phyloP scores from a whole-genome alignment of 1,284 basidiomycete species.

The Sanghuangporus sanghuang region DNA sequence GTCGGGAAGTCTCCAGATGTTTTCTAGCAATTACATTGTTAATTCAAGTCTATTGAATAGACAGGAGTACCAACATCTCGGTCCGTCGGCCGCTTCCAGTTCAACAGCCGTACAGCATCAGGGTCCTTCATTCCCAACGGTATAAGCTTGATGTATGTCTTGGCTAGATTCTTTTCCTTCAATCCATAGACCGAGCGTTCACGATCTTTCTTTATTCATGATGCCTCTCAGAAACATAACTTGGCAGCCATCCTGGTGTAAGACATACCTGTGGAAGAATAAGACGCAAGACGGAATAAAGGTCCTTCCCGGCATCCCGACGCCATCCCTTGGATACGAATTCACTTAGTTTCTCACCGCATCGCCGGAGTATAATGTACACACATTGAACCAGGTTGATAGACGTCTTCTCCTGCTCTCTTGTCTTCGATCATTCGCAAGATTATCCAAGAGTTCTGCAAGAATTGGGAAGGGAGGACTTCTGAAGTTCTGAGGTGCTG shows the following conservation, averaged over 20 bases:
- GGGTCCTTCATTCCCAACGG: constrained; percentile 74
- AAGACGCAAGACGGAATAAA: constrained; percentile 72
- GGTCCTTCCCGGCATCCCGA: constrained; percentile 62
- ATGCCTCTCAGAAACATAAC: not conserved
- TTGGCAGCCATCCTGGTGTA: not conserved
- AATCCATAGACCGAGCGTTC: constrained; percentile 86
- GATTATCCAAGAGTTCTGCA: constrained; percentile 60
- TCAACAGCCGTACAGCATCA: constrained; percentile 73
- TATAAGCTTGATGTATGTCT: constrained; percentile 84
- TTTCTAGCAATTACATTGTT: constrained; percentile 35
- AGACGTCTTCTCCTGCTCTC: constrained; percentile 62
- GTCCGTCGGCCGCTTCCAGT: constrained; percentile 87
- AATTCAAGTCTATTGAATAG: not conserved
- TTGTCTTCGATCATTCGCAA: constrained; percentile 63
- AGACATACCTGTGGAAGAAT: constrained; percentile 65
- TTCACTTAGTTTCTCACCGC: not conserved
- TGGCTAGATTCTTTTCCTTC: constrained; percentile 89
- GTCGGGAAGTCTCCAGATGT: constrained; percentile 81
- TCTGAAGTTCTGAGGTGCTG: constrained; percentile 56
- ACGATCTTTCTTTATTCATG: constrained; percentile 69
- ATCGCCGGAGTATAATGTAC: constrained; percentile 22
- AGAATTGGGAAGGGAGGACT: constrained; percentile 67
- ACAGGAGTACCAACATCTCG: constrained; percentile 42
- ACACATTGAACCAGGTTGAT: constrained; percentile 69
- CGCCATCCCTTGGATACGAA: constrained; percentile 60